Conservation (phyloP, 352 stramenopile genomes). For the Pythium plurisporium region DNA sequence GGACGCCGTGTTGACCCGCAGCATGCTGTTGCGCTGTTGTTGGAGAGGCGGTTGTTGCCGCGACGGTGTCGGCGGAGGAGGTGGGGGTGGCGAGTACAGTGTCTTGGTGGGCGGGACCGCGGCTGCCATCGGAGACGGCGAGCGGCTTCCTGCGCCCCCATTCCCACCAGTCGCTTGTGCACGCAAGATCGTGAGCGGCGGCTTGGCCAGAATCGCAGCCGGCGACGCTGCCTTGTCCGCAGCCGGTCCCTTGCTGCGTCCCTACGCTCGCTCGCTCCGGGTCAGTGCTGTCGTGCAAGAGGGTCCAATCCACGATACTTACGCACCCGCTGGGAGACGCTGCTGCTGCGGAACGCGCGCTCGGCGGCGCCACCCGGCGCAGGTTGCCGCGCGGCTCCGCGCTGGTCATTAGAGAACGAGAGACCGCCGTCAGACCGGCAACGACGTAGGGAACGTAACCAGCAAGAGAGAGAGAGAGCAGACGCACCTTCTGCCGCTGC, state of each 20-base stretch:
- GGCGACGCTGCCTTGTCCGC: conserved; percentile 3
- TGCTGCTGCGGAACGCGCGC: conserved; percentile 25
- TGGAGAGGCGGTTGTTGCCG: background rate
- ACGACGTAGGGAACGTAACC: too few species aligned
- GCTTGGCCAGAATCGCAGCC: conserved; percentile 36
- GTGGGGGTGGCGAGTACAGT: conserved; percentile 8
- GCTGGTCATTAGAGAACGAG: background rate
- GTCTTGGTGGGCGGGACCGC: background rate
- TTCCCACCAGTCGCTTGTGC: background rate
- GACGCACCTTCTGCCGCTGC: conserved; percentile 66
- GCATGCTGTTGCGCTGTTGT: conserved; percentile 7
- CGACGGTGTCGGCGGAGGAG: background rate
- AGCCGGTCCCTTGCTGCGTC: conserved; percentile 27
- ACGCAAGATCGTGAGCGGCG: conserved; percentile 34
- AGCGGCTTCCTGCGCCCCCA: background rate
- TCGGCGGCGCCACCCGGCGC: conserved; percentile 1
- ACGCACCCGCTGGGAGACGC: conserved; percentile 18
- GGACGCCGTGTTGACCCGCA: conserved; percentile 17
- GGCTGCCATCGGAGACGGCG: conserved; percentile 4
- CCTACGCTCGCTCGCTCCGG: background rate
- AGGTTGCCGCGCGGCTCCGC: background rate
- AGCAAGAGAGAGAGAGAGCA: background rate
- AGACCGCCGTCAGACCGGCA: background rate
- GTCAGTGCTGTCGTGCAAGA: background rate
- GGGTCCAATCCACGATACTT: too few species aligned